Evolutionary conservation across 768 basidiomycete species (phyloP), one percentile per base, ranked within the genome.

Genomic region (Collybia nuda): DNA sequence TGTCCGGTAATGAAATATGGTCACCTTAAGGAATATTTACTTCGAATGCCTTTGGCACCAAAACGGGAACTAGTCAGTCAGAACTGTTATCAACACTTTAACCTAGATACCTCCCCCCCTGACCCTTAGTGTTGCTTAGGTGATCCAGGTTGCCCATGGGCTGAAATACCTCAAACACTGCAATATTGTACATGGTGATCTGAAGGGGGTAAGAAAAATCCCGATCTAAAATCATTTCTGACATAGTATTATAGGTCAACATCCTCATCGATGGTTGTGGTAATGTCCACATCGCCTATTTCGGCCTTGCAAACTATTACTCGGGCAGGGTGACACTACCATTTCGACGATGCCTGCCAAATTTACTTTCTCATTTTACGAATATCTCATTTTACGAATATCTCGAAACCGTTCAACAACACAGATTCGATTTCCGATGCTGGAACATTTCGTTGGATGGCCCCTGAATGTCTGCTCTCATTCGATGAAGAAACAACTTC

Each of bases 181-280:
- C 19, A 52, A 51, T 4, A 59, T 76, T 22, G 53, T 72, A 12
- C 74, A 76, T 21, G 70, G 74, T 6, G 75, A 76, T 55, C 24
- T 76, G 22, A 76, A 75, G 53, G 67, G 65, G 24, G 74, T 59
- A 46, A 22, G 53, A 36, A 17, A 11, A 2, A 19, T 8, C 0
- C 12, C 23, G 14, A 6, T n/a, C 2, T 23, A 19, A 45, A 23
- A 11, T 9, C 6, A 17, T 17, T 18, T 43, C n/a, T 32, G n/a
- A 21, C 18, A 14, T 19, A 19, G 24, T 18, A 12, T 17, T 11
- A 11, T 24, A 55, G 56, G 51, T 28, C 4, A 58, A 58, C 22
- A 21, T 58, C 8, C 56, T 58, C 19, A 50, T 58, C 7, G 50
- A 54, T 15, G 40, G 55, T n/a, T 9, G 52, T 3, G 53, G 22